phyloP scores from a whole-genome alignment of 2,329 filamentous ascomycete genomes.

The Aspergillus sp. region DNA sequence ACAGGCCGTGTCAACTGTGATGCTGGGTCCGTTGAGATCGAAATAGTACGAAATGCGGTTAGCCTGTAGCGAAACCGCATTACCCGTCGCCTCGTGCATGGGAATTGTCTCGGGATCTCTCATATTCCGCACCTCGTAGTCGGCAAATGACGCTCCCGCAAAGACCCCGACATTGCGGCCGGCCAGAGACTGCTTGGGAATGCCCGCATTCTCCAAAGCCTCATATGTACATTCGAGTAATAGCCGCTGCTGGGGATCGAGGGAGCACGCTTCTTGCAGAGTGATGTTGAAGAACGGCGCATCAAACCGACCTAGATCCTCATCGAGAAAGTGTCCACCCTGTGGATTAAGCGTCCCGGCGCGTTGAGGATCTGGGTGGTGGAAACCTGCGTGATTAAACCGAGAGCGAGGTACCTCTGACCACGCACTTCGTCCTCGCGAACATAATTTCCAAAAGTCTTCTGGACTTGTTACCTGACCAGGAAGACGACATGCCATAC shows the following conservation, averaged over 20 bases:
- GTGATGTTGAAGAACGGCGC: conserved; percentile 21
- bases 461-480: conserved; percentile 16
- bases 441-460: conserved; percentile 19
- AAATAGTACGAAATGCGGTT: conserved; percentile 26
- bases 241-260: conserved; percentile 22
- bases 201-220: conserved; percentile 23
- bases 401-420: conserved; percentile 15
- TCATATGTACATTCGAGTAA: conserved; percentile 19
- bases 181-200: conserved; percentile 19
- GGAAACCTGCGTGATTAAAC: conserved; percentile 14
- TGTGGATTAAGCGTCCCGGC: conserved; percentile 14
- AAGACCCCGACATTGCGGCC: conserved; percentile 18
- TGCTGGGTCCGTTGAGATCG: conserved; percentile 20
- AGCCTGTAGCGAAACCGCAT: conserved; percentile 14
- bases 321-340: conserved; percentile 21
- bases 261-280: conserved; percentile 17
- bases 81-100: conserved; percentile 16
- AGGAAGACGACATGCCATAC: conserved; percentile 19
- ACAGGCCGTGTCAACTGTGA: conserved; percentile 24
- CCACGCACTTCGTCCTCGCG: conserved; percentile 17
- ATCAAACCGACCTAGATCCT: conserved; percentile 20
- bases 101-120: conserved; percentile 18
- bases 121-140: conserved; percentile 17
- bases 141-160: conserved; percentile 15
- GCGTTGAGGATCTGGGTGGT: conserved; percentile 18